A percentile compares a stretch with the other conserved stretches of the same genome.
Evolutionary conservation across 352 stramenopile genomes (phyloP).

Genomic region (Phytophthora sp.): DNA sequence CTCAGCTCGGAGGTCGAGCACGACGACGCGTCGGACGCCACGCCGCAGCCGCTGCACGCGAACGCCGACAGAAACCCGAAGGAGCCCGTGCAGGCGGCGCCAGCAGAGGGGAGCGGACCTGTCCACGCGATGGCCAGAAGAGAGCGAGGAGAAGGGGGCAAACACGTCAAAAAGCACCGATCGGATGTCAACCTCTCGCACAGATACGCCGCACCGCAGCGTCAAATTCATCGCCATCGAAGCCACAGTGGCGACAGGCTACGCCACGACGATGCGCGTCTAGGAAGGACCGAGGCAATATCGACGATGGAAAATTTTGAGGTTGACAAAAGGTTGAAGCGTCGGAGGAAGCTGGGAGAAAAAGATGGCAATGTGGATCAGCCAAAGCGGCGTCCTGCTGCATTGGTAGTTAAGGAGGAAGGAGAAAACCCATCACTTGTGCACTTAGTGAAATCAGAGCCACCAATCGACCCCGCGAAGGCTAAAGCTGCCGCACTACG

Average conservation of each 20-base stretch:
- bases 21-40: conserved; percentile 18
- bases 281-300: no score
- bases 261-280: no score
- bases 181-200: no score
- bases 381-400: conserved; percentile 8
- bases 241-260: no score
- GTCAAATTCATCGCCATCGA: no score
- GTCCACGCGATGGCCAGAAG: neutral
- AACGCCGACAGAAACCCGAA: conserved; percentile 2
- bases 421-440: neutral
- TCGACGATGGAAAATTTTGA: no score
- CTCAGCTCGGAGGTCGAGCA: no score
- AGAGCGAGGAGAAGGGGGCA: neutral
- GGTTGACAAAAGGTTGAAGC: no score
- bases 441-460: neutral
- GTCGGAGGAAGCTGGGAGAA: neutral
- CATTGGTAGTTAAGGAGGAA: neutral
- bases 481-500: conserved; percentile 4
- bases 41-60: conserved; percentile 3
- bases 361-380: neutral
- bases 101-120: neutral
- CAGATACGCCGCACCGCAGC: no score
- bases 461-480: neutral
- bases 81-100: neutral
- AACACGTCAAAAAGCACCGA: no score